These are phyloP conservation scores for Leccinum fibrillosum DNA, from an alignment of 768 basidiomycete species.

Conservation along the genomic window DNA sequence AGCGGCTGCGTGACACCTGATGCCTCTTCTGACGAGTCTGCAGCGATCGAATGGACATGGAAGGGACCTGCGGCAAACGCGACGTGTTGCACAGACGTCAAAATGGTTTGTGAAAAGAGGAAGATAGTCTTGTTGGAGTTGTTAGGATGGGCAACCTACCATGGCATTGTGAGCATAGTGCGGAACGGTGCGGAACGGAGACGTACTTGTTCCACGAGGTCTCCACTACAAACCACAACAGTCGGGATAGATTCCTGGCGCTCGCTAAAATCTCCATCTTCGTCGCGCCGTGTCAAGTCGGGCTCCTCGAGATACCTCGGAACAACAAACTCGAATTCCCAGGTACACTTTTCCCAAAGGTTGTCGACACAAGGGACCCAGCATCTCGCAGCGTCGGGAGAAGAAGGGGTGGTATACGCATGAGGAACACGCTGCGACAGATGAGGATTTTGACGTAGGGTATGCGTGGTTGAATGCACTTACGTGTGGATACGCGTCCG, in stretches of 20 bases:
- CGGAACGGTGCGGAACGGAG: constrained; percentile 4
- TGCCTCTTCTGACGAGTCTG: constrained; percentile 63
- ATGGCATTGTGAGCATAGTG: constrained; percentile 7
- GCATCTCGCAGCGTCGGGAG: constrained; percentile 88
- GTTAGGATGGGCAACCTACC: constrained; percentile 86
- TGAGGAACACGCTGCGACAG: constrained; percentile 79
- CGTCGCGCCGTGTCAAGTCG: constrained; percentile 34
- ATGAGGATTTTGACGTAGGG: constrained; percentile 14
- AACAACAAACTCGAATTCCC: constrained; percentile 97
- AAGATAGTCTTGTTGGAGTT: constrained; percentile 94
- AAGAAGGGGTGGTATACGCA: constrained; percentile 84
- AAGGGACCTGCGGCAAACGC: constrained; percentile 96
- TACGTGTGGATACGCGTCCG: constrained; percentile 82
- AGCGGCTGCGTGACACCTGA: constrained; percentile 61
- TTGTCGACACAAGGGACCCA: constrained; percentile 99
- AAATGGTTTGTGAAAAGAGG: constrained; percentile 79
- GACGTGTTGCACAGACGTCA: constrained; percentile 95
- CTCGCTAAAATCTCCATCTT: constrained; percentile 43
- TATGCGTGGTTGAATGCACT: constrained; percentile 32
- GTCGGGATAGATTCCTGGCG: constrained; percentile 66
- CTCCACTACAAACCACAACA: constrained; percentile 90
- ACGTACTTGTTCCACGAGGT: constrained; percentile 87
- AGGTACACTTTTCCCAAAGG: constrained; percentile 94
- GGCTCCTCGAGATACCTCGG: constrained; percentile 74
- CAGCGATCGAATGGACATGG: constrained; percentile 66